Percentiles rank a stretch among this genome's conserved stretches.
These are phyloP conservation scores for Colletotrichum tabaci DNA, from an alignment of 2,329 filamentous ascomycete genomes.

Conservation along the genomic window DNA sequence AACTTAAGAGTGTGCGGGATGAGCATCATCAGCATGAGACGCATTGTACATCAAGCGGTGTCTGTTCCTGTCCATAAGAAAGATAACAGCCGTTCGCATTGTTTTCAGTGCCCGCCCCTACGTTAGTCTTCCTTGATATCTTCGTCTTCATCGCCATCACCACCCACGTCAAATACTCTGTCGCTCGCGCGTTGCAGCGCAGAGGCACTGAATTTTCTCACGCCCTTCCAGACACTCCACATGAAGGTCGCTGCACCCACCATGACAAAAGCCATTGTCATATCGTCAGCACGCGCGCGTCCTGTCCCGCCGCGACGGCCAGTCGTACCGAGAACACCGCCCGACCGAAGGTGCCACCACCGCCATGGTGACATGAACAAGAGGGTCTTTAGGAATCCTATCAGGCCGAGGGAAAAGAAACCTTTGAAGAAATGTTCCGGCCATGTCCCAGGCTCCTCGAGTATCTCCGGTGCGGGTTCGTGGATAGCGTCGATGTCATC, in stretches of 20 bases:
- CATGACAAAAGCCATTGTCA: constrained; percentile 84
- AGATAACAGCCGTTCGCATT: constrained; percentile 35
- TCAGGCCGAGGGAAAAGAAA: constrained; percentile 87
- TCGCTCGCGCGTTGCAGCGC: constrained; percentile 85
- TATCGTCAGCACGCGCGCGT: constrained; percentile 81
- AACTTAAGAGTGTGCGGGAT: constrained; percentile 95
- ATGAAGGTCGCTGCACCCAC: constrained; percentile 87
- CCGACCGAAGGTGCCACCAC: constrained; percentile 80
- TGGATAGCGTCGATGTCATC: constrained; percentile 57
- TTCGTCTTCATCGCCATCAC: constrained; percentile 69
- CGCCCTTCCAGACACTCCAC: constrained; percentile 87
- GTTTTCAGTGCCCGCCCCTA: constrained; percentile 18
- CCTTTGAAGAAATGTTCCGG: constrained; percentile 89
- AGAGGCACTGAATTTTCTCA: constrained; percentile 79
- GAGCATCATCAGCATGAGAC: constrained; percentile 11
- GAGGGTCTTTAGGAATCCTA: constrained; percentile 88
- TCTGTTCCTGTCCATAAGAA: constrained; percentile 28
- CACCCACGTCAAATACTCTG: constrained; percentile 85
- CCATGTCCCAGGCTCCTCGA: constrained; percentile 76
- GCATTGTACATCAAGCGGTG: constrained; percentile 31
- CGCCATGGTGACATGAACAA: constrained; percentile 82
- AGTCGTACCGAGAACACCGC: constrained; percentile 68
- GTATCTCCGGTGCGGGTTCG: constrained; percentile 50
- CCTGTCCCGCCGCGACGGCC: constrained; percentile 74
- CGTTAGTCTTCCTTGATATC: constrained; percentile 51